Conservation (phyloP, 306 rosid species). For the Heteromeles arbutifolia region DNA sequence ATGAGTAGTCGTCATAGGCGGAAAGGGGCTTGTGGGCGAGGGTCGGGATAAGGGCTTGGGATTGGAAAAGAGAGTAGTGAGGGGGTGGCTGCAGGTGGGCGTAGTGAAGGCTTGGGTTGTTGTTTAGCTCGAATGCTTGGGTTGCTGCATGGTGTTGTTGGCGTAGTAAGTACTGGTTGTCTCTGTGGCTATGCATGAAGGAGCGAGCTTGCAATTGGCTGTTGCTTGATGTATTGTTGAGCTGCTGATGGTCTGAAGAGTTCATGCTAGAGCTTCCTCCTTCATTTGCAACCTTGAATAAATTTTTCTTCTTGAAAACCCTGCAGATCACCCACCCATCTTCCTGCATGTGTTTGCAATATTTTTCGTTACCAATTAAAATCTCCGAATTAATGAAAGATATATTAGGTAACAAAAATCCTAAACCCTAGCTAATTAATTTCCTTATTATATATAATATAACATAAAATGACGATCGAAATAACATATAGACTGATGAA, state of each 20-base stretch:
- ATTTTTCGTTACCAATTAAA: not conserved
- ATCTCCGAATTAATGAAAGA: not conserved
- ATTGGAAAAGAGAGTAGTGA: conserved; percentile 50
- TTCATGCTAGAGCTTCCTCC: conserved; percentile 42
- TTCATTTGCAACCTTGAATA: conserved; percentile 53
- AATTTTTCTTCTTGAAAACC: conserved; percentile 89
- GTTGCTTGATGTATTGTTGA: conserved; percentile 27
- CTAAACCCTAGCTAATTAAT: not conserved
- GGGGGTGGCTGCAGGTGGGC: conserved; percentile 14
- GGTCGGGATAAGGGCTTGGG: conserved; percentile 29
- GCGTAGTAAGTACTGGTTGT: conserved; percentile 39
- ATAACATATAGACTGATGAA: not conserved
- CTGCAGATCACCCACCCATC: conserved; percentile 97
- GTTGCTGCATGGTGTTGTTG: conserved; percentile 31
- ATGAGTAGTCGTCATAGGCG: conserved; percentile 14
- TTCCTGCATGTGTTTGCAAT: conserved; percentile 39
- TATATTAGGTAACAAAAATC: not conserved
- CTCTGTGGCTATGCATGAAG: conserved; percentile 45
- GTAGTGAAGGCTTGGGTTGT: conserved; percentile 33
- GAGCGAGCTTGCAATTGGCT: conserved; percentile 21
- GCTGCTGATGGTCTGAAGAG: conserved; percentile 43
- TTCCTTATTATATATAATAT: not conserved
- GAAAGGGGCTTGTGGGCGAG: conserved; percentile 26
- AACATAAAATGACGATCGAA: not conserved
- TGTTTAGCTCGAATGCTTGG: conserved; percentile 40